These are phyloP conservation scores for Trichoderma sp. DNA, from an alignment of 2,329 filamentous ascomycete genomes.

Conservation along the genomic window DNA sequence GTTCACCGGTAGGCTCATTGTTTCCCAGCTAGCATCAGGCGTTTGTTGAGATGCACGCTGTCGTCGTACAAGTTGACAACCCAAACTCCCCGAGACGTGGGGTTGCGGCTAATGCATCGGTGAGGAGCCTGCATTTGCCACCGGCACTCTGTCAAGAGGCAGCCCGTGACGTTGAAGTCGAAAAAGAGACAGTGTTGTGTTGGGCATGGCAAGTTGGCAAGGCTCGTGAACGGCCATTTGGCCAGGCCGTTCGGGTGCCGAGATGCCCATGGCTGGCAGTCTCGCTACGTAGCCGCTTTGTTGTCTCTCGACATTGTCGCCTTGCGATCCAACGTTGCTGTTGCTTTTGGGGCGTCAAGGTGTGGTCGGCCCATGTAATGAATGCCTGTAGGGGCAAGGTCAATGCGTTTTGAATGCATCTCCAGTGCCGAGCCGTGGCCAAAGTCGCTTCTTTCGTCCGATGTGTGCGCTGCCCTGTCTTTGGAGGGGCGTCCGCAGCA, in stretches of 20 bases:
- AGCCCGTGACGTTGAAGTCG: conserved; percentile 6
- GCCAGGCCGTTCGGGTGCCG: background rate
- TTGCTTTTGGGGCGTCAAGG: background rate
- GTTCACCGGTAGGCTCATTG: background rate
- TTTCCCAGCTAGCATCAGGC: background rate
- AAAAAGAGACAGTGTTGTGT: background rate
- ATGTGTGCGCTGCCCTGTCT: background rate
- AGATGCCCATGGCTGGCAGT: background rate
- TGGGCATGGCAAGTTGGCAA: background rate
- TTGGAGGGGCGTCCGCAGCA: conserved; percentile 1
- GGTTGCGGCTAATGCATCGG: conserved; percentile 3
- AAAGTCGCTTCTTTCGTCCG: background rate
- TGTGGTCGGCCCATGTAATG: background rate
- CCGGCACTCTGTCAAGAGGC: conserved; percentile 1
- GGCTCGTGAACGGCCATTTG: background rate
- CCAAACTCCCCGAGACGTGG: background rate
- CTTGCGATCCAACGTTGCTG: background rate
- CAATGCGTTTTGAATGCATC: background rate
- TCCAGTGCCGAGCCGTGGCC: background rate
- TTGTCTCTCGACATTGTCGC: background rate
- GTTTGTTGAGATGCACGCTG: conserved; percentile 5
- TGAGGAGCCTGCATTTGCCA: conserved; percentile 18
- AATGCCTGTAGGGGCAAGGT: background rate
- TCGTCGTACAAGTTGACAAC: background rate
- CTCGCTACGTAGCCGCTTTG: conserved; percentile 14